Evolutionary conservation across 148 eudicot species (phyloP).

Genomic region (Amaranthus palmeri): DNA sequence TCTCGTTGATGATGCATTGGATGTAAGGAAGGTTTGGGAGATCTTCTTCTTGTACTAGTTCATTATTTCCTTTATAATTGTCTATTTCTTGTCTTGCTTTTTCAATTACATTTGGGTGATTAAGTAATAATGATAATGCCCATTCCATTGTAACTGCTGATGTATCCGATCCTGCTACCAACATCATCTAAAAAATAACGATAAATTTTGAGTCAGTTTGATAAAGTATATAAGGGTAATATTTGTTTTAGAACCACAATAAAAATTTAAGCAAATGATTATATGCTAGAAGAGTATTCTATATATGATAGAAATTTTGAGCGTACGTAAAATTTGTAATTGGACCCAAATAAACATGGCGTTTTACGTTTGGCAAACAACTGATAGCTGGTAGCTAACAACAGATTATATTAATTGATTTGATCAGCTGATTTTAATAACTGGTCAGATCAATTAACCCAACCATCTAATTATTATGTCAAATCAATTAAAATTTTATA

Average conservation of each 20-base stretch:
- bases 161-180: conserved; percentile 27
- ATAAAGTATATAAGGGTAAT: neutral
- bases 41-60: conserved; percentile 17
- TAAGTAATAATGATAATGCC: conserved; percentile 24
- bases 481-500: too few species aligned
- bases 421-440: too few species aligned
- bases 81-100: conserved; percentile 28
- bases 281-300: too few species aligned
- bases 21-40: conserved; percentile 15
- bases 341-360: too few species aligned
- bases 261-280: neutral
- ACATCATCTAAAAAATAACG: conserved; percentile 13
- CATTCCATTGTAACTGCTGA: conserved; percentile 28
- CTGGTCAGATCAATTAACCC: too few species aligned
- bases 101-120: conserved; percentile 19
- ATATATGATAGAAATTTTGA: too few species aligned
- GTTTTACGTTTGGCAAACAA: too few species aligned
- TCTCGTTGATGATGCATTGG: conserved; percentile 25
- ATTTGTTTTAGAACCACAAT: neutral
- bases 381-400: too few species aligned
- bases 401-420: too few species aligned
- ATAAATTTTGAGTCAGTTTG: too few species aligned
- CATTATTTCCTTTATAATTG: neutral
- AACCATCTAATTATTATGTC: too few species aligned
- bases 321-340: too few species aligned